phyloP scores from a whole-genome alignment of 768 basidiomycete genomes.

The Lactarius quietus region DNA sequence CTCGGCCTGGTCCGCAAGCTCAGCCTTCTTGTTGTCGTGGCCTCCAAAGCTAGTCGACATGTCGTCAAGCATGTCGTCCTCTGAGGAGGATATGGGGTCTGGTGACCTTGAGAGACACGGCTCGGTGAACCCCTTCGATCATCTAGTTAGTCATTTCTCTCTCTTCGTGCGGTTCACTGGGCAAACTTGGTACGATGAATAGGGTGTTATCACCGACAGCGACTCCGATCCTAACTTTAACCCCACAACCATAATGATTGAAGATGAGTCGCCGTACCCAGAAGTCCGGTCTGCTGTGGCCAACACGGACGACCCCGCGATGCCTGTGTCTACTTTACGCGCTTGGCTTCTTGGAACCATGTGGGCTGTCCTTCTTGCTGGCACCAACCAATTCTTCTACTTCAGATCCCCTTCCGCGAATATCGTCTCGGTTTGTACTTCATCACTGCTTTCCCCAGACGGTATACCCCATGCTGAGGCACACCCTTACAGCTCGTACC shows the following conservation, averaged over 20 bases:
- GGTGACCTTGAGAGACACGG: constrained; percentile 22
- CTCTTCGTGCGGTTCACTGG: neutral
- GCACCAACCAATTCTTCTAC: constrained; percentile 75
- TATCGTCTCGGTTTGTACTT: constrained; percentile 12
- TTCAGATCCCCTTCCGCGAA: constrained; percentile 55
- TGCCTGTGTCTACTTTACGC: constrained; percentile 37
- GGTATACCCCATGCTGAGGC: neutral
- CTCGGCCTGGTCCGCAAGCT: neutral
- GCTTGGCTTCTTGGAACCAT: constrained; percentile 37
- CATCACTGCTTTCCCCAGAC: too few species aligned
- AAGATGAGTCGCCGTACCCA: constrained; percentile 51
- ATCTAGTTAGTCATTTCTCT: neutral
- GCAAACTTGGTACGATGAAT: neutral
- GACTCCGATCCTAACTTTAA: constrained; percentile 27
- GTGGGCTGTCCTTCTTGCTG: constrained; percentile 59
- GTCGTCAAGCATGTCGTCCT: too few species aligned
- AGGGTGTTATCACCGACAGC: neutral
- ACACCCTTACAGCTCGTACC: constrained; percentile 43
- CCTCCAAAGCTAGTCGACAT: too few species aligned
- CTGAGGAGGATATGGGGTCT: constrained; percentile 27
- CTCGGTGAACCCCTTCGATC: neutral
- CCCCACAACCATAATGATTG: constrained; percentile 1
- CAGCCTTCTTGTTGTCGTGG: neutral
- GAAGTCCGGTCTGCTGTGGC: constrained; percentile 50
- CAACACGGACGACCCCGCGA: constrained; percentile 44